Base-by-base conservation (phyloP, 1,284 basidiomycete genomes). In the Cronartium quercuum region DNA sequence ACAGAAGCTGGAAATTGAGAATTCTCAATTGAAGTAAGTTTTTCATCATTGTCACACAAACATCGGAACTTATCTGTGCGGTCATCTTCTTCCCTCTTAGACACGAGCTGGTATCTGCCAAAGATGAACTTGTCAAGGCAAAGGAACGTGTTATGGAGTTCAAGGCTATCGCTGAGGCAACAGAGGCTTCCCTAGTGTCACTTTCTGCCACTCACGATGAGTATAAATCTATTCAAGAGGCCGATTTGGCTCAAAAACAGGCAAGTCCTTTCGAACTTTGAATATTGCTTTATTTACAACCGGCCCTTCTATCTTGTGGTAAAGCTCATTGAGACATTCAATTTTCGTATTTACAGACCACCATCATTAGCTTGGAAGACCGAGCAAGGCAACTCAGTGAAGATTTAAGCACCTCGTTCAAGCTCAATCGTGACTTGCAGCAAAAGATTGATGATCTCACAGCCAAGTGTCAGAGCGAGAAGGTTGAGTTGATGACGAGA, bases 111-210 rank as follows among this genome's bases (percentile, higher is more conserved):
- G 91, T 90, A 82, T 85, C 90, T 3, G 84, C 88, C 0, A 88
- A 92, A 81, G 85, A 90, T 24, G 90, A 92, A 77, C 85, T 91
- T 42, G 84, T 87, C 5, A 84, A 88, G 44, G 88, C 91, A 2
- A 85, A 86, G 66, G 86, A 84, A 65, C 89, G 93, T 79, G 88
- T 89, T 29, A 86, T 90, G 77, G 91, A 93, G 81, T 93, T 90
- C 86, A 87, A 91, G 80, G 88, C 90, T 76, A 91, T 92, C 78
- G 90, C 89, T 76, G 86, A 89, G 79, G 89, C 90, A 0, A 92
- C 87, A 78, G 92, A 94, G 80, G 85, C 85, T 76, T 90, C 91
- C 18, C 84, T 94, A 6, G 84, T 86, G 34, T 86, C 86, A 55
- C 82, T 94, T 60, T 89, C 88, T 71, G 82, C 84, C 0, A 90